Evolutionary conservation across 306 rosid genomes (phyloP).

Genomic region (Mimosa pudica): DNA sequence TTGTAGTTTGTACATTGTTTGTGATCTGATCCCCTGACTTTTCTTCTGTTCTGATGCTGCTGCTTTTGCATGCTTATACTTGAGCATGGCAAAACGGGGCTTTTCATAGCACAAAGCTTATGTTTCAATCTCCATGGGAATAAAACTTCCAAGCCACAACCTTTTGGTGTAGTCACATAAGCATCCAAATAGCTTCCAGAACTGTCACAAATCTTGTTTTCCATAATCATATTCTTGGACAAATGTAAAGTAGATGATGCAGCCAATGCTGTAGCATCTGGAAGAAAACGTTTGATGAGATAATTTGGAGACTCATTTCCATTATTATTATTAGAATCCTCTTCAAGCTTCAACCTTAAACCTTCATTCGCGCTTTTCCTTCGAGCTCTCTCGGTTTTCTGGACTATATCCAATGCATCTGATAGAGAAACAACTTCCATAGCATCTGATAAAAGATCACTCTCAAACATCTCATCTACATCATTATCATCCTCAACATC

Average conservation of each 20-base stretch:
- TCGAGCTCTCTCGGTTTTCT: conserved; percentile 47
- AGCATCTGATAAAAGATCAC: conserved; percentile 45
- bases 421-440: conserved; percentile 72
- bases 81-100: conserved; percentile 50
- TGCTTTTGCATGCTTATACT: conserved; percentile 37
- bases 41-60: conserved; percentile 49
- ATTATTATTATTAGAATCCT: conserved; percentile 40
- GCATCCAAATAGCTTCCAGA: conserved; percentile 36
- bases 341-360: conserved; percentile 54
- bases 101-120: conserved; percentile 65
- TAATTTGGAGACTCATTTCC: conserved; percentile 64
- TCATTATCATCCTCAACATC: not conserved
- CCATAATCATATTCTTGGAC: conserved; percentile 9
- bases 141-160: conserved; percentile 64
- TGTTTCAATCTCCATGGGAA: conserved; percentile 78
- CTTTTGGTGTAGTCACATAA: conserved; percentile 54
- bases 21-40: conserved; percentile 34
- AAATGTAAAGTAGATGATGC: conserved; percentile 53
- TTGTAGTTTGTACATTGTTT: conserved; percentile 37
- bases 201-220: conserved; percentile 33
- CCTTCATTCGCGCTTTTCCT: conserved; percentile 28
- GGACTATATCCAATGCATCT: conserved; percentile 85
- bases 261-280: conserved; percentile 82
- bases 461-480: not conserved
- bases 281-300: conserved; percentile 83